Evolutionary conservation across 352 stramenopile species (phyloP).

Genomic region (Aphanomyces euteiches): DNA sequence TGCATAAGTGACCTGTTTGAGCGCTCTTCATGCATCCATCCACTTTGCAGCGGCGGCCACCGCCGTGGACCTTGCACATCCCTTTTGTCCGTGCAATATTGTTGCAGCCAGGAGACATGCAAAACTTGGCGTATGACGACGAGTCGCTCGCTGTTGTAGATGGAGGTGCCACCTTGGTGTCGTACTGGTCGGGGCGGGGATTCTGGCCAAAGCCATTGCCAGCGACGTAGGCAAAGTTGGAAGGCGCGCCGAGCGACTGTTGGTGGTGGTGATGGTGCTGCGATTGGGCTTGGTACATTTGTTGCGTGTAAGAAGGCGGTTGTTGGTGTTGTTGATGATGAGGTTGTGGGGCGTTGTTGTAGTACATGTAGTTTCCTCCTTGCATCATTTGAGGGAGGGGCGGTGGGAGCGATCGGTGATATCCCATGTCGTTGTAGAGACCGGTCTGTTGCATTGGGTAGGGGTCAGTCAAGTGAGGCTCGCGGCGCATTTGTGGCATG

Average conservation of each 20-base stretch:
- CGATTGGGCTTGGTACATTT: constrained; percentile 21
- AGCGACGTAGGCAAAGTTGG: constrained; percentile 24
- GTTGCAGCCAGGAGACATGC: constrained; percentile 59
- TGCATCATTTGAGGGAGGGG: constrained; percentile 18
- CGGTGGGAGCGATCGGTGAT: not conserved
- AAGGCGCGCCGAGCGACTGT: constrained; percentile 36
- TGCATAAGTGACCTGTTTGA: constrained; percentile 80
- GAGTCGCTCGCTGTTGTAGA: not conserved
- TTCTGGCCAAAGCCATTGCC: not conserved
- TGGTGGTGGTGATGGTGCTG: constrained; percentile 35
- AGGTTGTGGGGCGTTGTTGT: constrained; percentile 13
- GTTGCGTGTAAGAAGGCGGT: constrained; percentile 8
- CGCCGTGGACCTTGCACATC: constrained; percentile 84
- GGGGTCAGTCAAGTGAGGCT: not conserved
- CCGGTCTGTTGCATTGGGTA: constrained; percentile 3
- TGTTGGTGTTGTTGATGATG: constrained; percentile 24
- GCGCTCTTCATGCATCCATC: constrained; percentile 86
- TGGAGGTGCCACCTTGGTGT: constrained; percentile 5
- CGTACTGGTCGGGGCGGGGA: not conserved
- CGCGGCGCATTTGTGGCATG: not conserved
- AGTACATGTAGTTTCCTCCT: constrained; percentile 23
- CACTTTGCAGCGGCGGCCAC: constrained; percentile 75
- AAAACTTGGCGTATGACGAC: constrained; percentile 29
- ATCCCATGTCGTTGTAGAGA: constrained; percentile 24
- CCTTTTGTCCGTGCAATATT: constrained; percentile 73